Evolutionary conservation across 2,329 filamentous ascomycete species (phyloP).

Genomic region (Cercospora sojina): DNA sequence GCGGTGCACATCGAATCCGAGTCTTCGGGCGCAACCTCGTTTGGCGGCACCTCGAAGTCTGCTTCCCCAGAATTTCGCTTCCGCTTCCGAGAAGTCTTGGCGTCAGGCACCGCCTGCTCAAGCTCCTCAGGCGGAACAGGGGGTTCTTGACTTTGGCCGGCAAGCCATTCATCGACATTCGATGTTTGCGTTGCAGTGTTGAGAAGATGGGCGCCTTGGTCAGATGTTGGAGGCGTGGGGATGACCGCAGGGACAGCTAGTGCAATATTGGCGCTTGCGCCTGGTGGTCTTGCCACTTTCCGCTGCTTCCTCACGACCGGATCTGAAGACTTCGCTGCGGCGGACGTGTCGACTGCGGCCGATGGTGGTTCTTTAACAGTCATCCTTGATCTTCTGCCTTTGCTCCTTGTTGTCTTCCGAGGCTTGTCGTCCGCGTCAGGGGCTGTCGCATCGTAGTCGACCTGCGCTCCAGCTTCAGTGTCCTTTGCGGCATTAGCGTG

Average conservation of each 20-base stretch:
- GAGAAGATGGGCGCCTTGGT: not conserved
- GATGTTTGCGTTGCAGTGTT: not conserved
- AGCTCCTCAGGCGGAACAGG: constrained; percentile 14
- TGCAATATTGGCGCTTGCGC: not conserved
- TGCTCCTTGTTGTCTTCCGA: not conserved
- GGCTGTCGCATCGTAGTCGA: not conserved
- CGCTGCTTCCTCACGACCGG: constrained; percentile 1
- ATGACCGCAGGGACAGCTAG: constrained; percentile 5
- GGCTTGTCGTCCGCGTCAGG: not conserved
- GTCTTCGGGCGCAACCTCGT: constrained; percentile 12
- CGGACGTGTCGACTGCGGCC: not conserved
- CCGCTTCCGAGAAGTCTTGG: constrained; percentile 19
- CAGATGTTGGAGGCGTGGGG: constrained; percentile 13
- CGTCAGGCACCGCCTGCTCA: not conserved
- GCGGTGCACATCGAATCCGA: constrained; percentile 7
- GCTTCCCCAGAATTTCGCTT: constrained; percentile 21
- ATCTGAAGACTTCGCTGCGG: not conserved
- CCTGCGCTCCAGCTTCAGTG: not conserved
- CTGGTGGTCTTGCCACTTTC: not conserved
- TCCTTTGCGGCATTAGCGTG: not conserved
- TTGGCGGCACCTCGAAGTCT: constrained; percentile 16
- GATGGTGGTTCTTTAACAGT: not conserved
- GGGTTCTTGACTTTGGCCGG: constrained; percentile 14
- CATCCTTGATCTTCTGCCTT: not conserved
- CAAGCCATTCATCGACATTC: constrained; percentile 13